Evolutionary conservation across 1,284 basidiomycete species (phyloP), one percentile per base, ranked within the genome.

Genomic region (Papiliotrema nemorosa): DNA sequence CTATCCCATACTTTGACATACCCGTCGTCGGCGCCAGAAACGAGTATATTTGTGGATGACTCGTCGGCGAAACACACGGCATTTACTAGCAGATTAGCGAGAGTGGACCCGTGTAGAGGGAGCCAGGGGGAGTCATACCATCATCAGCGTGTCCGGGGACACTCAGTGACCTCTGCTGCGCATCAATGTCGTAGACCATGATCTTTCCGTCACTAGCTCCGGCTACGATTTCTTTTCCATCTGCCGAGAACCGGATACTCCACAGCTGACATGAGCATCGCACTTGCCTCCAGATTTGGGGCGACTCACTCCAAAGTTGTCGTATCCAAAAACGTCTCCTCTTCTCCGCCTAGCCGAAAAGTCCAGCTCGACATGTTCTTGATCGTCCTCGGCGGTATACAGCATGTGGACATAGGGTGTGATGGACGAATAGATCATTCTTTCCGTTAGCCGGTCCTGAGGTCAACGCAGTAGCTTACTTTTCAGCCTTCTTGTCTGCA

Each of bases 1-100:
- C 96, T 84, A 72, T 98, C 94, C 90, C 94, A 98, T 50, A 98
- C 84, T 80, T 97, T 97, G 58, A 97, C 78, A 71, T 87, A 93
- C 0, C 84, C 85, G 69, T 98, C 94, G 67, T 98, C 94, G 0
- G 89, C 91, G 0, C 89, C 96, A 57, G 88, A 92, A 40, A 97
- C 84, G 20, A 98, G 82, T 36, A 98, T 83, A 67, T 98, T 97
- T 20, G 91, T 90, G 16, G 88, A 91, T 0, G 84, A 82, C 26
- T 86, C 84, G 67, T 97, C 92, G 2, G 93, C 92, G 84, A 92
- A 97, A 62, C 89, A 91, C 56, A 93, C 94, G 41, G 89, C 93
- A 63, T 98, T 98, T 37, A 97, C 88, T 70, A 31, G 49, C 14
- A 24, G 7, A 35, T 25, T 4, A 41, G 41, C 2, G 18, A 43